These are phyloP conservation scores for Breynia disticha DNA, from an alignment of 441 rosid genomes.

Conservation along the genomic window DNA sequence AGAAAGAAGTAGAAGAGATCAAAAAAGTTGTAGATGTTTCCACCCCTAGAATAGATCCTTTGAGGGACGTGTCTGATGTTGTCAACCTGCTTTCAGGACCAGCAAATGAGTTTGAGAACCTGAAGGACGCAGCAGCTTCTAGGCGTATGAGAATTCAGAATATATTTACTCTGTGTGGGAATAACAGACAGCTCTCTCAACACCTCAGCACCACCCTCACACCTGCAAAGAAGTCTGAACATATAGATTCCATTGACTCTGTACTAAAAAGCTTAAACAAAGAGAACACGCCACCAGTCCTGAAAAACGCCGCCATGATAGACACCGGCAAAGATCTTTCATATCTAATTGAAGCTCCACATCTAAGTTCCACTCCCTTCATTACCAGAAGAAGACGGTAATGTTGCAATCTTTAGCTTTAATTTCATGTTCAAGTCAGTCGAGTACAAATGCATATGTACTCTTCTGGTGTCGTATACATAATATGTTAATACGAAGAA, in stretches of 20 bases:
- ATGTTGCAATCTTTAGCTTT: conserved; percentile 2
- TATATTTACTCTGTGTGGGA: conserved; percentile 86
- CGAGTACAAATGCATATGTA: conserved; percentile 21
- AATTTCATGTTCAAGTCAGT: neutral
- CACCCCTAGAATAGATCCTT: conserved; percentile 1
- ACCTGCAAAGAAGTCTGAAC: conserved; percentile 24
- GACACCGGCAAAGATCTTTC: conserved; percentile 6
- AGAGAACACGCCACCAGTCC: conserved; percentile 13
- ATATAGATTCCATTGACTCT: conserved; percentile 14
- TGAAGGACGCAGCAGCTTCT: conserved; percentile 41
- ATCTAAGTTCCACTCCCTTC: conserved; percentile 51
- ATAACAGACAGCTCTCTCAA: conserved; percentile 75
- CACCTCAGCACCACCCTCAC: conserved; percentile 35
- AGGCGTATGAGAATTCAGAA: conserved; percentile 66
- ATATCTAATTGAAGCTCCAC: conserved; percentile 25
- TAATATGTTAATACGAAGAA: neutral
- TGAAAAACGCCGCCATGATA: conserved; percentile 6
- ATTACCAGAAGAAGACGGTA: conserved; percentile 36
- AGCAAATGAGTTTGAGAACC: conserved; percentile 14
- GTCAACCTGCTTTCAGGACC: conserved; percentile 1
- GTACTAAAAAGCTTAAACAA: conserved; percentile 11
- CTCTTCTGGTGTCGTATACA: conserved; percentile 1
- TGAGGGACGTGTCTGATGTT: neutral
- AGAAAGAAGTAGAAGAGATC: conserved; percentile 70
- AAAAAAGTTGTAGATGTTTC: conserved; percentile 28